phyloP scores from a whole-genome alignment of 176 grass and related monocot species.

The Musa troglodytarum region DNA sequence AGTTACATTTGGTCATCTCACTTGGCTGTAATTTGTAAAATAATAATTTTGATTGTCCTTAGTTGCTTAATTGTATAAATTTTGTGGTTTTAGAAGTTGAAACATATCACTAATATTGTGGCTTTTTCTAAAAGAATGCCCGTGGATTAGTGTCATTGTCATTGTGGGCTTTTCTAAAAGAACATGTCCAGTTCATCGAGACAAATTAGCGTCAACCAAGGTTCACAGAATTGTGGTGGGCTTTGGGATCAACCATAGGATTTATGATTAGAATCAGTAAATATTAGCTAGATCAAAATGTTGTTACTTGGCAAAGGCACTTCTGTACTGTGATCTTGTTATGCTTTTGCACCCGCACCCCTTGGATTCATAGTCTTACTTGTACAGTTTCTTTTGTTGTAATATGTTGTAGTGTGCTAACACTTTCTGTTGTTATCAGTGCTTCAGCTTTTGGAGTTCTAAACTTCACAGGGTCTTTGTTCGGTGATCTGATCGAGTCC shows the following conservation, averaged over 20 bases:
- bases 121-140: not conserved
- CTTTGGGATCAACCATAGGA: too few species aligned
- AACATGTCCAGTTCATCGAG: not conserved
- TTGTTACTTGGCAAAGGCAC: not conserved
- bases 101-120: not conserved
- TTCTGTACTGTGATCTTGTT: not conserved
- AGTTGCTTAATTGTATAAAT: not conserved
- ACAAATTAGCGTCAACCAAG: not conserved
- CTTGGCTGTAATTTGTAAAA: not conserved
- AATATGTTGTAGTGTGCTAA: conserved; percentile 18
- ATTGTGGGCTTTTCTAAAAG: not conserved
- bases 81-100: not conserved
- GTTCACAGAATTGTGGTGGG: too few species aligned
- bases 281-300: too few species aligned
- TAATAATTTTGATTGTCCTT: not conserved
- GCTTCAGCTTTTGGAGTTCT: conserved; percentile 72
- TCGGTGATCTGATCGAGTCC: conserved; percentile 88
- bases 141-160: not conserved
- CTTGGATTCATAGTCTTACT: not conserved
- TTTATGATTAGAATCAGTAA: too few species aligned
- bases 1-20: not conserved
- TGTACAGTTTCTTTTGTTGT: conserved; percentile 7
- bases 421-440: conserved; percentile 42
- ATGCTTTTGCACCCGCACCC: not conserved
- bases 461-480: conserved; percentile 81